Conservation (phyloP, 495 filamentous ascomycete species). For the Aspergillus conjunctus region DNA sequence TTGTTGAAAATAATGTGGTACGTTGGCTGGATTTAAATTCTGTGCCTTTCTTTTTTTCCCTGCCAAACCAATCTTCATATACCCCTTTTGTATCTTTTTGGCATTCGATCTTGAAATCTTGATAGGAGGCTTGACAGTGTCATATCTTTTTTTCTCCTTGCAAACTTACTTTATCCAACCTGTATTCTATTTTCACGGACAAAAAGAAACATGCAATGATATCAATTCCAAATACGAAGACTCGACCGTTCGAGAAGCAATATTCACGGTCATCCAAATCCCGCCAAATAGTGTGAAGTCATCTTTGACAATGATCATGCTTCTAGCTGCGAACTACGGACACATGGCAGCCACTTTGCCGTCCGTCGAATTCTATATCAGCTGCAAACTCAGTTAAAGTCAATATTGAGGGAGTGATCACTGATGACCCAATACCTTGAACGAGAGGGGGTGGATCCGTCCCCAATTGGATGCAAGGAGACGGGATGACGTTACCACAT, state of each 20-base stretch:
- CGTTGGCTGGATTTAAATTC: background rate
- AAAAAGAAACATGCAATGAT: background rate
- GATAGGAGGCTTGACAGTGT: background rate
- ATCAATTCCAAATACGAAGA: background rate
- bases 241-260: background rate
- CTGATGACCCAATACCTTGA: background rate
- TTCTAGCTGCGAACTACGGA: background rate
- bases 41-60: background rate
- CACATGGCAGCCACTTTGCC: background rate
- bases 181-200: background rate
- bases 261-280: background rate
- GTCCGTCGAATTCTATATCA: background rate
- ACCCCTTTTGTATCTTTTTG: slow-evolving; percentile 19
- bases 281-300: background rate
- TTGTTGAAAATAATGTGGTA: slow-evolving; percentile 19
- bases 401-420: background rate
- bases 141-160: background rate
- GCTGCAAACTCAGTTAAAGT: background rate
- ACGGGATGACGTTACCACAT: background rate
- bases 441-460: background rate
- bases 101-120: background rate
- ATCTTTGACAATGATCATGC: background rate
- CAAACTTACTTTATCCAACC: background rate
- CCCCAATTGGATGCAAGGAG: background rate
- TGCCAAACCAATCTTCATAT: slow-evolving; percentile 15